phyloP scores from a whole-genome alignment of 192 early-diverging fungal genomes.

The Diversispora eburnea region DNA sequence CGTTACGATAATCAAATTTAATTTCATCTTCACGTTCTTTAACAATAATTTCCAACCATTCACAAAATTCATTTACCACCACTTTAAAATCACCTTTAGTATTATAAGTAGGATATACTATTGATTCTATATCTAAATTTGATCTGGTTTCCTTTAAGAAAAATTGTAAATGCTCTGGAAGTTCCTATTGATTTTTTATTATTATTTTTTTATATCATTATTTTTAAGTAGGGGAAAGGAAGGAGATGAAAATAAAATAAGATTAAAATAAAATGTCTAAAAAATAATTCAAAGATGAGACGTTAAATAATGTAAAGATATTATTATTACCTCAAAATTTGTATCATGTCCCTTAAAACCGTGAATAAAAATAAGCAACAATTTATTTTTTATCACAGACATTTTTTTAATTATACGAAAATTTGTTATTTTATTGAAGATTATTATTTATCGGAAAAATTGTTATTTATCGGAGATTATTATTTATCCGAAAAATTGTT shows the following conservation, averaged over 20 bases:
- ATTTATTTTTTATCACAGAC: constrained; percentile 32
- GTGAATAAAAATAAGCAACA: constrained; percentile 56
- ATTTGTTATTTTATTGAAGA: no score
- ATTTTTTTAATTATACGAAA: no score
- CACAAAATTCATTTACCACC: constrained; percentile 46
- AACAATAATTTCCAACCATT: constrained; percentile 40
- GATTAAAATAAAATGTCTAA: no score
- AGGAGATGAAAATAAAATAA: neutral
- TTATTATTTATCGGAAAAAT: no score
- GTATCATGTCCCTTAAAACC: constrained; percentile 55
- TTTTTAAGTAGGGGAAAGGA: neutral
- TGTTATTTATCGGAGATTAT: no score
- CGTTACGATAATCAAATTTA: neutral
- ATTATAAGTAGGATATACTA: constrained; percentile 56
- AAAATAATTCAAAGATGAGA: no score
- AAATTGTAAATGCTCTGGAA: no score
- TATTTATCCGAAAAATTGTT: no score
- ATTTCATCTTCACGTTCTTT: neutral
- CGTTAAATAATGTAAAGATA: no score
- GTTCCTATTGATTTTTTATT: constrained; percentile 32
- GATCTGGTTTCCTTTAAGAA: constrained; percentile 39
- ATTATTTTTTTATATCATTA: neutral
- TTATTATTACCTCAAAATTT: constrained; percentile 38
- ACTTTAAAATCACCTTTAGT: constrained; percentile 49
- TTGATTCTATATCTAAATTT: constrained; percentile 42